These are phyloP conservation scores for Nicotiana tomentosiformis DNA, from an alignment of 257 asterid genomes.

Conservation along the genomic window DNA sequence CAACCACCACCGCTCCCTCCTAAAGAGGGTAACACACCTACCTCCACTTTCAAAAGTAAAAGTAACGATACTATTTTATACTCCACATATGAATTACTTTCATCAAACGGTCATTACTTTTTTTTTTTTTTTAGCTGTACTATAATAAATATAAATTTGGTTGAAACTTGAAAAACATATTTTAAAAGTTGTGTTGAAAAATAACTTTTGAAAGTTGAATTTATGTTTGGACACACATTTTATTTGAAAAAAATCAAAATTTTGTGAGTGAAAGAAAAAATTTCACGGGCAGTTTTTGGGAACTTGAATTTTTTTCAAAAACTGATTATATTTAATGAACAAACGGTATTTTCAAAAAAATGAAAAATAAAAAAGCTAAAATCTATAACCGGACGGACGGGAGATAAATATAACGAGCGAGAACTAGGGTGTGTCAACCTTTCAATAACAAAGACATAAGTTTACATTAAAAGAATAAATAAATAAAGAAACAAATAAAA, in stretches of 20 bases:
- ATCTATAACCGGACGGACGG: too few relatives aligned
- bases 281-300: too few relatives aligned
- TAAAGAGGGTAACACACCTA: conserved; percentile 23
- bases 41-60: conserved; percentile 28
- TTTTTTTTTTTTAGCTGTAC: neutral
- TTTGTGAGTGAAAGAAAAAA: too few relatives aligned
- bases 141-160: neutral
- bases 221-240: too few relatives aligned
- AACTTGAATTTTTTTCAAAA: too few relatives aligned
- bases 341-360: too few relatives aligned
- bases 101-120: conserved; percentile 5
- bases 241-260: too few relatives aligned
- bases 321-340: too few relatives aligned
- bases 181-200: too few relatives aligned
- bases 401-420: neutral
- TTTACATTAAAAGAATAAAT: neutral
- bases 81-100: neutral
- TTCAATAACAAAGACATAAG: neutral
- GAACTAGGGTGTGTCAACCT: neutral
- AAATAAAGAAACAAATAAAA: neutral
- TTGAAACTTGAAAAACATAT: too few relatives aligned
- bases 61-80: neutral
- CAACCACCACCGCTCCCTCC: conserved; percentile 22
- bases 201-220: too few relatives aligned
- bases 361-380: too few relatives aligned